Evolutionary conservation across 2,329 filamentous ascomycete species (phyloP), one percentile per base, ranked within the genome.

Genomic region (Daldinia eschscholtzii): DNA sequence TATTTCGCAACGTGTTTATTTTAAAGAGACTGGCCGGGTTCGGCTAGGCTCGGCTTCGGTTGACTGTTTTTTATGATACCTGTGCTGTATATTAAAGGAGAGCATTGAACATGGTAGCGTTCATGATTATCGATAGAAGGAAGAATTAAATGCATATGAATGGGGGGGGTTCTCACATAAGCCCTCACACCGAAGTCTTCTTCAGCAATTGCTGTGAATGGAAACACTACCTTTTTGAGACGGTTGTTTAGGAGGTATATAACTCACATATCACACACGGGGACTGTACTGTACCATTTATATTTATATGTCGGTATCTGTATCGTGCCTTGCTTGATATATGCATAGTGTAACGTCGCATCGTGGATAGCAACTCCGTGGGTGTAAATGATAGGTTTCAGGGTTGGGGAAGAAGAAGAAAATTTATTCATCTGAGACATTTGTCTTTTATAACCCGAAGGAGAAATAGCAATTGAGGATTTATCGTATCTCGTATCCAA

Each of bases 61-160:
- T 52, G 26, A 26, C 52, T 39, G 52, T 55, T 37, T 18, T 18
- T 37, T 23, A 55, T 37, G 23, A 55, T 55, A 55, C 52, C 52
- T 15, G 10, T 55, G 30, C 52, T 26, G 52, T 18, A 55, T 55
- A 20, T 37, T 13, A 26, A 55, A 23, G 52, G 9, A 30, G 35
- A 5, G 30, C 52, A n/a, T 28, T 57, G 61, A 33, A 33, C 23
- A 41, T 33, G 35, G 53, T 50, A 57, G 42, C 33, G 42, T 13
- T 64, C 61, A 61, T 55, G 57, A 65, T 57, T 61, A 57, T 59
- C 26, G 52, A 68, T 65, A 61, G 46, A 57, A 55, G 39, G 10
- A 4, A 39, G 20, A 23, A 23, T 23, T 13, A 55, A 61, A 41
- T 65, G 33, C 44, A 61, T 52, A 48, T 15, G 18, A 42, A 46